Conservation (phyloP, 129 eudicot species). For the Centella asiatica region DNA sequence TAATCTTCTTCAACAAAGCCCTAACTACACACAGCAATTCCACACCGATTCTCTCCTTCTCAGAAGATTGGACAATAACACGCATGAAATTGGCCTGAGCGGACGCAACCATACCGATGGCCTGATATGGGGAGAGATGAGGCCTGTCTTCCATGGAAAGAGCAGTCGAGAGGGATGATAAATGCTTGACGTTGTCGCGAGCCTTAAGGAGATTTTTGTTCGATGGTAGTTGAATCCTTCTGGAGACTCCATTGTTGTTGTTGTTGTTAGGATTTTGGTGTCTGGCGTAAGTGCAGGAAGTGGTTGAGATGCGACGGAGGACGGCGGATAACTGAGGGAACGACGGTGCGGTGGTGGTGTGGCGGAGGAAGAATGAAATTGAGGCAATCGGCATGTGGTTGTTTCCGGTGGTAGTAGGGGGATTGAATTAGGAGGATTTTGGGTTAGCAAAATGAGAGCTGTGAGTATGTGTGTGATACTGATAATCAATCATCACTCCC, state of each 20-base stretch:
- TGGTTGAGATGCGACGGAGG: constrained; percentile 20
- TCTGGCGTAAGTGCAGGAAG: constrained; percentile 19
- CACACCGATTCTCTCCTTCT: constrained; percentile 22
- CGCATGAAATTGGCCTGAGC: constrained; percentile 98
- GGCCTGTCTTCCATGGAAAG: constrained; percentile 29
- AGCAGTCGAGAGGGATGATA: constrained; percentile 44
- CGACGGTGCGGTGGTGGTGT: constrained; percentile 31
- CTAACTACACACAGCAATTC: constrained; percentile 85
- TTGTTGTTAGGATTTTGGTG: constrained; percentile 32
- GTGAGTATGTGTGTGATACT: too few species aligned
- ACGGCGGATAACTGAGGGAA: constrained; percentile 11
- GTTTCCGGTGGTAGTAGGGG: not conserved
- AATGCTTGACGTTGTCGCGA: constrained; percentile 47
- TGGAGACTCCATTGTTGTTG: too few species aligned
- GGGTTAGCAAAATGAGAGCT: too few species aligned
- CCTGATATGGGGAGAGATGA: constrained; percentile 44
- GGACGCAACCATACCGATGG: constrained; percentile 61
- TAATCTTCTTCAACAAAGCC: constrained; percentile 85
- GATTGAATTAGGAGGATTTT: too few species aligned
- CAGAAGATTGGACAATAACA: constrained; percentile 49
- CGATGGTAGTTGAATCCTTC: constrained; percentile 35
- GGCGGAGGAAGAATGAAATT: constrained; percentile 47
- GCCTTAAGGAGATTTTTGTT: constrained; percentile 50
- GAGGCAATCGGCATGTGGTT: constrained; percentile 34
- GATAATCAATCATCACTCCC: too few species aligned